These are phyloP conservation scores for Yueomyces sp. DNA, from an alignment of 805 yeast genomes.

Conservation along the genomic window DNA sequence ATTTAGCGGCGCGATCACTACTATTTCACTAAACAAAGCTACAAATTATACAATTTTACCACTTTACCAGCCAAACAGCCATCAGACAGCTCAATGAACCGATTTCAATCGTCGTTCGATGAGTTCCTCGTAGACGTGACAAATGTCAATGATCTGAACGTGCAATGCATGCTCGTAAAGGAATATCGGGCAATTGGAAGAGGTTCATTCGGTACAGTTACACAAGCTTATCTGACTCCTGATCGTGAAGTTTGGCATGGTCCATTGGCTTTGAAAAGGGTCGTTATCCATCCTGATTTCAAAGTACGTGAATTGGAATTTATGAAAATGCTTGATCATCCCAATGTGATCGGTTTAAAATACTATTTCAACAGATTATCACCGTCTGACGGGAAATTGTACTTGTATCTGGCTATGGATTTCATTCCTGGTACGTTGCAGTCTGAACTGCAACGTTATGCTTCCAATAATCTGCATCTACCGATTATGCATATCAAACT, in stretches of 20 bases:
- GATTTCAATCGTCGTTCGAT: not conserved
- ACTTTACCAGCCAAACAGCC: too few relatives aligned
- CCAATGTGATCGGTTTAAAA: conserved; percentile 57
- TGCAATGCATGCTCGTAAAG: conserved; percentile 49
- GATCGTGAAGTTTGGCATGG: conserved; percentile 47
- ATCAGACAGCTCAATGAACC: not conserved
- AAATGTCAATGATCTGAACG: conserved; percentile 38
- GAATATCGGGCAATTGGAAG: conserved; percentile 69
- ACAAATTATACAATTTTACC: too few relatives aligned
- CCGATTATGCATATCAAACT: conserved; percentile 65
- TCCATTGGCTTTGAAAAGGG: conserved; percentile 73
- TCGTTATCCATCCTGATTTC: conserved; percentile 27
- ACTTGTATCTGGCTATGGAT: conserved; percentile 76
- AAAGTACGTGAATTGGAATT: conserved; percentile 53
- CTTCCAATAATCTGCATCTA: conserved; percentile 43
- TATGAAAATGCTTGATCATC: conserved; percentile 57
- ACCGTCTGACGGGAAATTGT: conserved; percentile 47
- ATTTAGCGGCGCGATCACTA: too few relatives aligned
- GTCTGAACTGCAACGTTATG: conserved; percentile 55
- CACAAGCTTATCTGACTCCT: conserved; percentile 46
- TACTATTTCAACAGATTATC: conserved; percentile 58
- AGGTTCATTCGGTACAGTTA: conserved; percentile 79
- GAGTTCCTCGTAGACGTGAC: conserved; percentile 48
- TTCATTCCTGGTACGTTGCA: conserved; percentile 72
- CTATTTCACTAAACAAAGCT: too few relatives aligned